Conservation (phyloP, 192 early-diverging fungal genomes). For the Kickxella alabastrina region DNA sequence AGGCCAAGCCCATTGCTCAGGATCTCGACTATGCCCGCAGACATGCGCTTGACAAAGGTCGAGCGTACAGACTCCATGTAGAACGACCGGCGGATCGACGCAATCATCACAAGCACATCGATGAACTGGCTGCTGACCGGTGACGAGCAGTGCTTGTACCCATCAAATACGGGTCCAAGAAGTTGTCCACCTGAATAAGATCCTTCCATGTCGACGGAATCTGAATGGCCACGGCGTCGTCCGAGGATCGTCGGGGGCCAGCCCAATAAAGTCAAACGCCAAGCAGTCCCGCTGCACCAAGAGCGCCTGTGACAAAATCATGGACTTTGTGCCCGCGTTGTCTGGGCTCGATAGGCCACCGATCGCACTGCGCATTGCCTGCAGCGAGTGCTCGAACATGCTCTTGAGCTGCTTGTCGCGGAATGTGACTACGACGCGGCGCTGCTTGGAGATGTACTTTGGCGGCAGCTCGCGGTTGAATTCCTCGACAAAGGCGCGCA, state of each 20-base stretch:
- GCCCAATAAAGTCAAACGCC: slow-evolving; percentile 80
- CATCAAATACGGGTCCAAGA: slow-evolving; percentile 69
- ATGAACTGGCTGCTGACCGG: slow-evolving; percentile 64
- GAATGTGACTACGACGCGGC: slow-evolving; percentile 62
- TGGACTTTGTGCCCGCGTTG: slow-evolving; percentile 27
- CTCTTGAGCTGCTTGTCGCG: slow-evolving; percentile 58
- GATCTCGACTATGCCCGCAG: slow-evolving; percentile 68
- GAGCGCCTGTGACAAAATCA: slow-evolving; percentile 52
- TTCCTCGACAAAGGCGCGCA: slow-evolving; percentile 67
- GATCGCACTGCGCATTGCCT: slow-evolving; percentile 29
- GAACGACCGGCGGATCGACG: slow-evolving; percentile 79
- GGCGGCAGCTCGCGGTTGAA: slow-evolving; percentile 63
- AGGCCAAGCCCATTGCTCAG: slow-evolving; percentile 59
- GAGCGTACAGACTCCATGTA: slow-evolving; percentile 74
- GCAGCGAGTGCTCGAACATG: slow-evolving; percentile 53
- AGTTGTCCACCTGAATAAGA: slow-evolving; percentile 65
- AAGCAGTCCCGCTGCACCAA: slow-evolving; percentile 65
- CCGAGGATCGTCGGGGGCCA: slow-evolving; percentile 72
- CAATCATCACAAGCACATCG: slow-evolving; percentile 75
- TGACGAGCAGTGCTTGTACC: slow-evolving; percentile 57
- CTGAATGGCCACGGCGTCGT: slow-evolving; percentile 68
- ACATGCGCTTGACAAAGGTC: slow-evolving; percentile 64
- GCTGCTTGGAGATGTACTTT: slow-evolving; percentile 61
- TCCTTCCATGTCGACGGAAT: slow-evolving; percentile 78
- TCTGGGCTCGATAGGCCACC: slow-evolving; percentile 20